These are phyloP conservation scores for Rhodotorula paludigena DNA, from an alignment of 768 basidiomycete genomes.

Conservation along the genomic window DNA sequence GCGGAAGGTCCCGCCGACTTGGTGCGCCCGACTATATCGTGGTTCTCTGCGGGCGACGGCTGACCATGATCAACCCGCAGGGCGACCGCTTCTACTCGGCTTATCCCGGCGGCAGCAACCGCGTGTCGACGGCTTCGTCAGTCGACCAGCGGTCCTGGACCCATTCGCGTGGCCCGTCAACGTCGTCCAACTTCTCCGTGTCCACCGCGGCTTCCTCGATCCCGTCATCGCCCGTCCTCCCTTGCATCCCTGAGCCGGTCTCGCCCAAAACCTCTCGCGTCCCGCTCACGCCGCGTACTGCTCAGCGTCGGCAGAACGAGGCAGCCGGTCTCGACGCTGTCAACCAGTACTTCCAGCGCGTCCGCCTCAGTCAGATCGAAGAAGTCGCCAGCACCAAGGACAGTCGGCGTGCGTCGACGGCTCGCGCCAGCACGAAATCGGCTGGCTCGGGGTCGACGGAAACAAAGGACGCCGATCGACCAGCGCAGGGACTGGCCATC, in stretches of 20 bases:
- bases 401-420: background rate
- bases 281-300: constrained; percentile 23
- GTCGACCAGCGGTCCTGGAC: constrained; percentile 1
- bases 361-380: constrained; percentile 27
- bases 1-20: constrained; percentile 27
- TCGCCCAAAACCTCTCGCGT: constrained; percentile 12
- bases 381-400: constrained; percentile 13
- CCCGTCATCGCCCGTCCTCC: constrained; percentile 13
- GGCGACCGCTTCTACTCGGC: constrained; percentile 15
- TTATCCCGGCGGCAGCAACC: constrained; percentile 14
- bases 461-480: no score
- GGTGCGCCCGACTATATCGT: constrained; percentile 3
- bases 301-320: constrained; percentile 19
- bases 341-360: constrained; percentile 29
- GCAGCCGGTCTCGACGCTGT: constrained; percentile 18
- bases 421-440: no score
- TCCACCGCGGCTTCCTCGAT: constrained; percentile 28
- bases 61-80: background rate
- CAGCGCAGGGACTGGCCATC: constrained; percentile 17
- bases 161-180: constrained; percentile 33
- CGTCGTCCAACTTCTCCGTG: constrained; percentile 24
- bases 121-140: constrained; percentile 21
- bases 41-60: background rate
- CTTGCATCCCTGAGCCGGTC: background rate
- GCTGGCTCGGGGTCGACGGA: no score